Conservation (phyloP, 805 yeast genomes). For the Lipomyces orientalis region DNA sequence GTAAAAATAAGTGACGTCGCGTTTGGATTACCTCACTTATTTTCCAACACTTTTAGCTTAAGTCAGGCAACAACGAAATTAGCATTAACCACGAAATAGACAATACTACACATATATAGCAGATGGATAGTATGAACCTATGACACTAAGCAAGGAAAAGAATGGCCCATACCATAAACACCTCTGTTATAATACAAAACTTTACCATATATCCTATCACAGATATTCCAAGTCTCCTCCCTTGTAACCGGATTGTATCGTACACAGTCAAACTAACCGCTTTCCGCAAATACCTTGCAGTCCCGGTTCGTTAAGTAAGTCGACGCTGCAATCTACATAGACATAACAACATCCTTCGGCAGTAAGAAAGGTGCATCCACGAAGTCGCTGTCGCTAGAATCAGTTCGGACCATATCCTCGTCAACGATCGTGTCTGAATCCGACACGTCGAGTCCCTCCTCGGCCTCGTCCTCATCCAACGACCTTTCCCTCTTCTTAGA, state of each 20-base stretch:
- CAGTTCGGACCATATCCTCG: background rate
- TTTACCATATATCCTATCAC: background rate
- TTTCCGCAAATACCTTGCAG: background rate
- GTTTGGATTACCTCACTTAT: too few species aligned
- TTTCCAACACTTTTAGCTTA: too few species aligned
- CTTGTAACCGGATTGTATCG: background rate
- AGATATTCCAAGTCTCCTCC: background rate
- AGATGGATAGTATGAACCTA: background rate
- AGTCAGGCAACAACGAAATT: too few species aligned
- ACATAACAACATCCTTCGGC: conserved; percentile 23
- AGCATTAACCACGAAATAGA: too few species aligned
- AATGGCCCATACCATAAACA: conserved; percentile 2
- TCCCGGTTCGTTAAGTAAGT: background rate
- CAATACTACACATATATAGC: background rate
- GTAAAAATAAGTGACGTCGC: too few species aligned
- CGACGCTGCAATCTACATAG: conserved; percentile 20
- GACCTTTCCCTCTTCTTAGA: background rate
- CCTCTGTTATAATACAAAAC: conserved; percentile 4
- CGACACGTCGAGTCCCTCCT: background rate
- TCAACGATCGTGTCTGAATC: conserved; percentile 14
- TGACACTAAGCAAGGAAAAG: background rate
- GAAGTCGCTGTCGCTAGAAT: conserved; percentile 21
- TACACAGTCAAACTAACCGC: background rate
- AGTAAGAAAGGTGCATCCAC: conserved; percentile 33
- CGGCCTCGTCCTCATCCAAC: background rate